phyloP scores from a whole-genome alignment of 306 rosid species.

The Quercus variabilis region DNA sequence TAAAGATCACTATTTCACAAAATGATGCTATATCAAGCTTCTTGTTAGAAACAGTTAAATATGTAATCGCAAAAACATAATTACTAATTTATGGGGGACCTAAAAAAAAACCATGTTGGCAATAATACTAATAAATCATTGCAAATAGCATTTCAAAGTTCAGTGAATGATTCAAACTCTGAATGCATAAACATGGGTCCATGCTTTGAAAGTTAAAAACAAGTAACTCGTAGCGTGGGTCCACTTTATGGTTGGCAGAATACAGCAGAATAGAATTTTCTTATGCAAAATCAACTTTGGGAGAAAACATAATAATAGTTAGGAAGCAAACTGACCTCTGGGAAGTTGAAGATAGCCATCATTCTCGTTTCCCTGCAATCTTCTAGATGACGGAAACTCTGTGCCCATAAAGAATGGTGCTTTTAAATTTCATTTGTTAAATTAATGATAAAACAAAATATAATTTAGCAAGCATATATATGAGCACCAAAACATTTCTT shows the following conservation, averaged over 20 bases:
- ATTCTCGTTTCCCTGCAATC: conserved; percentile 34
- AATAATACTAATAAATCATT: neutral
- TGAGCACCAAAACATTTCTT: neutral
- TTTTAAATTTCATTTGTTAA: conserved; percentile 1
- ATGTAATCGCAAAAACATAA: neutral
- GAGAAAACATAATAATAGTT: neutral
- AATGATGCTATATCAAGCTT: neutral
- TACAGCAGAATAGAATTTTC: neutral
- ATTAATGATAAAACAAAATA: neutral
- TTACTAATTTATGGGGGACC: neutral
- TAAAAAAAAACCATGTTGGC: neutral
- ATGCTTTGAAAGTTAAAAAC: neutral
- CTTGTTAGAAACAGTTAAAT: neutral
- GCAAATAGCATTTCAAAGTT: neutral
- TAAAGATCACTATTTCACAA: neutral
- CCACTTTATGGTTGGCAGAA: neutral
- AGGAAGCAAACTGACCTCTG: conserved; percentile 47
- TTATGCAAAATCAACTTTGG: neutral
- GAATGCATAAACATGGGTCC: neutral
- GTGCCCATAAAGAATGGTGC: conserved; percentile 38
- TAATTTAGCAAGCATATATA: neutral
- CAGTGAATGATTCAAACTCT: neutral
- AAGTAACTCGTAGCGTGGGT: neutral
- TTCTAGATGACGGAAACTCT: conserved; percentile 48
- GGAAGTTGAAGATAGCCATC: conserved; percentile 56